Conservation (phyloP, 1,284 basidiomycete genomes). For the Hymenochaete sp. region DNA sequence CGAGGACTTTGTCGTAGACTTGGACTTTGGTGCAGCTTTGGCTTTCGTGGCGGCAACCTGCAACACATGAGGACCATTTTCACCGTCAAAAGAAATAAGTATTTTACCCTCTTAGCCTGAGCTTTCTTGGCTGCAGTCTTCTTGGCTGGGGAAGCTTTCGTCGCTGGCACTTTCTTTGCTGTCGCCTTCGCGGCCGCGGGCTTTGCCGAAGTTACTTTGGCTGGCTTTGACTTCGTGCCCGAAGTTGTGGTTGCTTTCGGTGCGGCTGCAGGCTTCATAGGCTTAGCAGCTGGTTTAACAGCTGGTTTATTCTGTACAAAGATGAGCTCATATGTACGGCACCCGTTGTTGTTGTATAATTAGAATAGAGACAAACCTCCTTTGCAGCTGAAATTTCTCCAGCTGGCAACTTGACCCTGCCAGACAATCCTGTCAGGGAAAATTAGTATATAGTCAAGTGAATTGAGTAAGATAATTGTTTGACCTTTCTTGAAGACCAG, state of each 20-base stretch:
- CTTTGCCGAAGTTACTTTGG: conserved; percentile 21
- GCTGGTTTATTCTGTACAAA: conserved; percentile 16
- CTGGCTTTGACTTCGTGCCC: conserved; percentile 27
- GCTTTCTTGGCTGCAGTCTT: conserved; percentile 33
- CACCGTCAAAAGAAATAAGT: neutral
- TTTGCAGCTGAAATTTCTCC: conserved; percentile 32
- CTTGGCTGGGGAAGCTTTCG: conserved; percentile 22
- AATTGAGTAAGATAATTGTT: too few species aligned
- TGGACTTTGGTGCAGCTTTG: conserved; percentile 29
- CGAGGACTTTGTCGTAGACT: conserved; percentile 15
- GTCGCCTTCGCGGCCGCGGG: conserved; percentile 24
- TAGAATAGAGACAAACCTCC: conserved; percentile 24
- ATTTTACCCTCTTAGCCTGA: neutral
- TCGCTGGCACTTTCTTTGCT: conserved; percentile 21
- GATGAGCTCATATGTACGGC: neutral
- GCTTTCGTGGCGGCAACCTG: conserved; percentile 28
- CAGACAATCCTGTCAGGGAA: conserved; percentile 27
- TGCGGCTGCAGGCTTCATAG: conserved; percentile 24
- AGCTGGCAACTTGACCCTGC: conserved; percentile 42
- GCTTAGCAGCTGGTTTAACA: conserved; percentile 21
- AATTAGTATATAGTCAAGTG: too few species aligned
- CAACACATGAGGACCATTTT: conserved; percentile 23
- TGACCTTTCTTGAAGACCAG: conserved; percentile 66
- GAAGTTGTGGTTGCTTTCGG: conserved; percentile 16
- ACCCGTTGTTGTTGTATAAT: neutral